These are phyloP conservation scores for Arachnomyces sp. DNA, from an alignment of 2,329 filamentous ascomycete genomes.

Conservation along the genomic window DNA sequence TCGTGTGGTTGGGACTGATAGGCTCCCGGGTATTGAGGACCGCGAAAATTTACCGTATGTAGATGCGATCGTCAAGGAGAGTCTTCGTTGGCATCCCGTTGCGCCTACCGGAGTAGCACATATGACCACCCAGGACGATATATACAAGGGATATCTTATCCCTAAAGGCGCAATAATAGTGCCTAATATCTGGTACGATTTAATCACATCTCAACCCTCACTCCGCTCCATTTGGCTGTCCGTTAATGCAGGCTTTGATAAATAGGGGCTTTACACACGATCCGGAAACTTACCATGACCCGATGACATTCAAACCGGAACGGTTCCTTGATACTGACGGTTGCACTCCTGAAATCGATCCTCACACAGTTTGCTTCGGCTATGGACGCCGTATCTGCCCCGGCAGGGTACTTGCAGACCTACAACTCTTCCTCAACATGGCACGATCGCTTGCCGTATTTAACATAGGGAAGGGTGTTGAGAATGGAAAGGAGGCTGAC, in stretches of 20 bases:
- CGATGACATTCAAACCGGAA: constrained; percentile 37
- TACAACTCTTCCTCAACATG: constrained; percentile 33
- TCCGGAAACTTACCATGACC: constrained; percentile 26
- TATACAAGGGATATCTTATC: constrained; percentile 19
- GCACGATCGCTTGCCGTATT: constrained; percentile 43
- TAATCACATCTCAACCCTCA: too few relatives aligned
- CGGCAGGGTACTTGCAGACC: constrained; percentile 36
- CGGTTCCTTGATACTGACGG: constrained; percentile 29
- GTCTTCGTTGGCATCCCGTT: constrained; percentile 29
- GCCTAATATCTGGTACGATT: constrained; percentile 32
- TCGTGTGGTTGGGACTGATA: constrained; percentile 25
- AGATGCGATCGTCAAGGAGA: constrained; percentile 33
- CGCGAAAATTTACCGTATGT: constrained; percentile 29
- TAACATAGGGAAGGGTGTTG: constrained; percentile 30
- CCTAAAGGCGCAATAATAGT: constrained; percentile 31
- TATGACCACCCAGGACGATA: constrained; percentile 18
- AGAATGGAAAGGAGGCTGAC: constrained; percentile 32
- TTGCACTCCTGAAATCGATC: constrained; percentile 30
- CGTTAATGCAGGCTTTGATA: constrained; percentile 8
- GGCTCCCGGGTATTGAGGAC: constrained; percentile 32
- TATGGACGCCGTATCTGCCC: constrained; percentile 39
- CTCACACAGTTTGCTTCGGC: constrained; percentile 27
- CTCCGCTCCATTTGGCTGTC: neutral
- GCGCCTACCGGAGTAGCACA: constrained; percentile 28
- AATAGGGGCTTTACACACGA: constrained; percentile 37